Evolutionary conservation across 2,329 filamentous ascomycete species (phyloP), one percentile per base, ranked within the genome.

Genomic region (Paraconiothyrium brasiliense): DNA sequence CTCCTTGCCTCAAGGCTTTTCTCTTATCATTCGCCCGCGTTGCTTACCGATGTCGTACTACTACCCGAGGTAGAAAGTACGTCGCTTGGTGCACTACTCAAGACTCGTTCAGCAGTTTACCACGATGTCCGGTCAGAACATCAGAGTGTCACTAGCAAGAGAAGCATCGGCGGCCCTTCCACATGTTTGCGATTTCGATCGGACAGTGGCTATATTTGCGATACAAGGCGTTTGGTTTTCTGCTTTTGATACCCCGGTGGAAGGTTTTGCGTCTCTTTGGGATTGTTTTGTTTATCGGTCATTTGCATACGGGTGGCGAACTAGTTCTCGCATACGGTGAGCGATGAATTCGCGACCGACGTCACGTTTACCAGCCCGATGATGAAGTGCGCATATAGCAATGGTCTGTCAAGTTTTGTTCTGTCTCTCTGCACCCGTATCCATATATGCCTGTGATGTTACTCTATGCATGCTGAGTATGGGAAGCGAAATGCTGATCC

Each of bases 61-160:
- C 46, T 43, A 14, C 16, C 39, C 39, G 16, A 24, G 14, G 39
- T 52, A 47, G 34, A 46, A 7, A 14, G 10, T 41, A 48, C 56
- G 37, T 34, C 35, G 48, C 7, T 44, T 13, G 14, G 4, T 24
- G 35, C 24, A 41, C 24, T 11, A 30, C 16, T 51, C 47, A 58
- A 58, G 56, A 52, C 47, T 51, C 56, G 47, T 50, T 51, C 14
- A 58, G 56, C 56, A 51, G 7, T 27, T 20, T 5, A 24, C 20
- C 13, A 20, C 22, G 10, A 41, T 11, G 30, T 54, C 34, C 13
- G 39, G 49, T 41, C 49, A 4, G 16, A 24, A 27, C 34, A 27
- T 52, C 20, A 2, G 10, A 41, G 41, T 24, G 13, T 44, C 20
- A 43, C 51, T 9, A 24, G 14, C n/a, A 10, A 32, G 13, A 20